These are phyloP conservation scores for Verticillium dahliae DNA, from an alignment of 2,329 filamentous ascomycete genomes.

Conservation along the genomic window DNA sequence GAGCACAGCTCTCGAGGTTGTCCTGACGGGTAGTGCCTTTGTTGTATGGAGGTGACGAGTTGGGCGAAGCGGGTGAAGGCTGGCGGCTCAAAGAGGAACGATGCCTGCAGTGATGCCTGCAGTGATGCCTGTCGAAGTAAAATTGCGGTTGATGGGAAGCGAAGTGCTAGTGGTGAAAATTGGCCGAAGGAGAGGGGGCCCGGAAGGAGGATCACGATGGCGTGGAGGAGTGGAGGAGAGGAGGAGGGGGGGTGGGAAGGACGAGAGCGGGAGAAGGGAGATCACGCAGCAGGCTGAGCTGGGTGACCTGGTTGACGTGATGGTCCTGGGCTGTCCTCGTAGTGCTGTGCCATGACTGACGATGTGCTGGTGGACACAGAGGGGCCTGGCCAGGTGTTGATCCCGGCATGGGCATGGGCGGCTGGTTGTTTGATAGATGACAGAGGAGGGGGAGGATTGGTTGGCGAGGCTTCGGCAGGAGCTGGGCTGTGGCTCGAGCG, in stretches of 20 bases:
- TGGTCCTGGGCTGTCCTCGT: not conserved
- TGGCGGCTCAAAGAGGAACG: conserved; percentile 1
- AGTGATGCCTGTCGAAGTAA: conserved; percentile 1
- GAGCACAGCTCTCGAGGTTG: not conserved
- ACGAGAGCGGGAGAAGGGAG: not conserved
- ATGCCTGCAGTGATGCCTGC: not conserved
- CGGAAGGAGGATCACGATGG: not conserved
- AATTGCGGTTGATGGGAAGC: conserved; percentile 2
- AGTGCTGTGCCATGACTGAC: not conserved
- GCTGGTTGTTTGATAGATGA: not conserved
- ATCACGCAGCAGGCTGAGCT: not conserved
- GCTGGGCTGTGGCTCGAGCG: not conserved
- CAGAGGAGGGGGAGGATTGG: not conserved
- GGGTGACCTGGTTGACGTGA: too few species aligned
- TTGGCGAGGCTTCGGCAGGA: not conserved
- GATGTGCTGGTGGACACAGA: not conserved
- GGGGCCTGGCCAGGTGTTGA: not conserved
- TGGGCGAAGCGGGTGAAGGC: not conserved
- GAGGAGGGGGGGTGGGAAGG: not conserved
- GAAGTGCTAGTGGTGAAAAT: conserved; percentile 4
- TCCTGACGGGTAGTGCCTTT: not conserved
- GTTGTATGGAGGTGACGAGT: not conserved
- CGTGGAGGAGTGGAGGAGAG: not conserved
- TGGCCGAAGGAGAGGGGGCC: conserved; percentile 2
- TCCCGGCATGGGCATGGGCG: not conserved